phyloP scores from a whole-genome alignment of 805 yeast species.

The Monosporozyma solicola region DNA sequence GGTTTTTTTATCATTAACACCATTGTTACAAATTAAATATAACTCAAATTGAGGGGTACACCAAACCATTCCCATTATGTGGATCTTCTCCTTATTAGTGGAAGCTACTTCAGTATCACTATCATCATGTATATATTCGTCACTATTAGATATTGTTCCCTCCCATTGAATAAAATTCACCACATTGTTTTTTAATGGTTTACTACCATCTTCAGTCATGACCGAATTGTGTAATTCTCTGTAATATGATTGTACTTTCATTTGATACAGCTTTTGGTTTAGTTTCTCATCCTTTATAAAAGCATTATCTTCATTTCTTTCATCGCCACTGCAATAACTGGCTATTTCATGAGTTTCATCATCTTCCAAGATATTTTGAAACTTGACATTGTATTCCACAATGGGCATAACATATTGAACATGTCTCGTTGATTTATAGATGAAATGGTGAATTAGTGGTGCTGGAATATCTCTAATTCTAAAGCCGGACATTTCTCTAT shows the following conservation, averaged over 20 bases:
- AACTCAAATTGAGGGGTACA: slow-evolving; percentile 52
- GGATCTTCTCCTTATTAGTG: slow-evolving; percentile 13
- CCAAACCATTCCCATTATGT: slow-evolving; percentile 43
- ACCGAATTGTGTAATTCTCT: slow-evolving; percentile 21
- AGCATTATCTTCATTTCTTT: background rate
- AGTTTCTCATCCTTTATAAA: background rate
- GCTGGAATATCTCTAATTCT: slow-evolving; percentile 47
- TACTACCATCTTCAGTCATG: slow-evolving; percentile 19
- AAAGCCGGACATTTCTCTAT: slow-evolving; percentile 13
- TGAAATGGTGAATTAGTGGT: slow-evolving; percentile 61
- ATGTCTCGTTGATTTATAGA: slow-evolving; percentile 60
- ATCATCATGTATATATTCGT: background rate
- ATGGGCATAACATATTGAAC: slow-evolving; percentile 40
- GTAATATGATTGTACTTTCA: slow-evolving; percentile 21
- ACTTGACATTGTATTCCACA: slow-evolving; percentile 11
- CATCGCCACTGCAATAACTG: background rate
- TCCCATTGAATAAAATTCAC: slow-evolving; percentile 41
- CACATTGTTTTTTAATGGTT: slow-evolving; percentile 31
- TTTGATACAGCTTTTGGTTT: slow-evolving; percentile 9
- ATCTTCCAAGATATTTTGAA: background rate
- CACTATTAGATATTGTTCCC: background rate
- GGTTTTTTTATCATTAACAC: slow-evolving; percentile 47
- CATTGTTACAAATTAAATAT: slow-evolving; percentile 44
- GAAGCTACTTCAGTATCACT: slow-evolving; percentile 3
- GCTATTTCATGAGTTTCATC: background rate